Evolutionary conservation across 2,329 filamentous ascomycete genomes (phyloP), one percentile per base, ranked within the genome.

Genomic region (Botrytis cinerea): DNA sequence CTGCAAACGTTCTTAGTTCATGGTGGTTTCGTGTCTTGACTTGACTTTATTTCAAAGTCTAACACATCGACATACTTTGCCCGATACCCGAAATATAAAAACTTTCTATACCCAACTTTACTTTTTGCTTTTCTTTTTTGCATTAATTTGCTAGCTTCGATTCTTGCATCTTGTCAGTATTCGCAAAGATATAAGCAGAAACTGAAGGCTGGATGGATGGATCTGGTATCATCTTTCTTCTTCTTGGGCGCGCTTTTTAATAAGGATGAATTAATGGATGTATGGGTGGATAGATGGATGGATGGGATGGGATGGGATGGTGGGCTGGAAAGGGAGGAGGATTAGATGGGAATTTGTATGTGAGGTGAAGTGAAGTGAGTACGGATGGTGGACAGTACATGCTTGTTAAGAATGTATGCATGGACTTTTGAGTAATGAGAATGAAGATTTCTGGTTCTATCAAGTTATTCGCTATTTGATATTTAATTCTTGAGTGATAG

Each of bases 181-280:
- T 63, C 59, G 32, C 45, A 46, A 57, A 40, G 25, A n/a, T 25
- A 28, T 48, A 45, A n/a, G 28, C 46, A 40, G 28, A 35, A n/a
- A 70, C 14, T 38, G 22, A 32, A 28, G 70, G 70, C n/a, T 64
- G 70, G n/a, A 66, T 71, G 59, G 61, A 54, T 72, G 70, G n/a
- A 71, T 71, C 69, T 71, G 59, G 59, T 51, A 71, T 71, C 59
- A 48, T 71, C 35, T 40, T 51, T 64, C 28, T 20, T 62, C 46
- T 64, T 71, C 40, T 64, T 46, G 46, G 57, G 43, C 22, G 28
- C 14, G 22, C n/a, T 46, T 20, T 71, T 64, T 71, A 25, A 71
- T 71, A 66, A 46, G 43, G 60, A 66, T 57, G 54, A 18, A 45
- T 45, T 61, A 51, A 71, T 62, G 57, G 57, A 71, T 71, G 38